A percentile compares a stretch with the other conserved stretches of the same genome.
phyloP scores from a whole-genome alignment of 1,139 yeast species.

The Diutina catenulata region DNA sequence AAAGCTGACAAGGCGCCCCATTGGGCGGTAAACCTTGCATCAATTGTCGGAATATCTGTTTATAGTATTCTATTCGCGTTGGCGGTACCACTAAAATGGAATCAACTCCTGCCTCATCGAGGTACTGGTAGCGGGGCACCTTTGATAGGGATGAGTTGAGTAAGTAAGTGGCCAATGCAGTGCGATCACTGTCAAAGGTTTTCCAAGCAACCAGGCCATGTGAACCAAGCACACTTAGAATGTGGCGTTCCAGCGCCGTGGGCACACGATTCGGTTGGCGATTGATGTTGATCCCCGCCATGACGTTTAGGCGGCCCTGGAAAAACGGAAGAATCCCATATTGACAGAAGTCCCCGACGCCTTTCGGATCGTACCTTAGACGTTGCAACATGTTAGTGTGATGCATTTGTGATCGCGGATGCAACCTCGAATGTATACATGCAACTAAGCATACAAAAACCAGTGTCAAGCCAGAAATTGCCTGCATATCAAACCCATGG shows the following conservation, averaged over 20 bases:
- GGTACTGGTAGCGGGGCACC: background rate
- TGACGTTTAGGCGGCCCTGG: background rate
- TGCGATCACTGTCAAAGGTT: too few relatives aligned
- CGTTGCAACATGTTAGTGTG: too few relatives aligned
- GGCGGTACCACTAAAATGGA: background rate
- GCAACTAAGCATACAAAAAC: too few relatives aligned
- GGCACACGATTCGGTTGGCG: background rate
- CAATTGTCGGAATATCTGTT: background rate
- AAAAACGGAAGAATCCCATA: background rate
- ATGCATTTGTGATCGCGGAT: too few relatives aligned
- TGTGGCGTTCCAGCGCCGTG: background rate
- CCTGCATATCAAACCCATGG: too few relatives aligned
- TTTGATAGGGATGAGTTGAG: background rate
- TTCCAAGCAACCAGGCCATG: too few relatives aligned
- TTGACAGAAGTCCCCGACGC: background rate
- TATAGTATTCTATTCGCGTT: background rate
- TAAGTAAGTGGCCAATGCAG: background rate
- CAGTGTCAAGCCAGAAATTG: too few relatives aligned
- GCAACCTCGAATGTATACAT: too few relatives aligned
- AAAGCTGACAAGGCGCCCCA: background rate
- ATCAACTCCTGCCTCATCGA: background rate
- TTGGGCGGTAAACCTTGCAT: background rate
- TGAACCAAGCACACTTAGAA: background rate
- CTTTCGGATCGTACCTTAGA: background rate
- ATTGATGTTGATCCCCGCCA: background rate